phyloP scores from a whole-genome alignment of 2,329 filamentous ascomycete genomes.

The Claviceps citrina region DNA sequence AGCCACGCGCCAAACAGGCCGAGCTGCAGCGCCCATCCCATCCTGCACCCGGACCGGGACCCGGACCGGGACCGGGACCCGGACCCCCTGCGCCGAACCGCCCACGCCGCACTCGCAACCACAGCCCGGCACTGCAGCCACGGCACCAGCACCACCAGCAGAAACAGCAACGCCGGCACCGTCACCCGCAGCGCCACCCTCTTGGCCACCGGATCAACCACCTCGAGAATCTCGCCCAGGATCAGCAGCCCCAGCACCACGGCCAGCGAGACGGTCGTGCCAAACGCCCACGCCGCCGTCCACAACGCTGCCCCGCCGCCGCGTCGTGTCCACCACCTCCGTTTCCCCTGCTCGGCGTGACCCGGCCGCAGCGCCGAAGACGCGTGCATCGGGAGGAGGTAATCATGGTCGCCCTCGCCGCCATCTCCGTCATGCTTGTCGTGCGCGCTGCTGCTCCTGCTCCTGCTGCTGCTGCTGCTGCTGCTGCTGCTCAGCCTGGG shows the following conservation, averaged over 20 bases:
- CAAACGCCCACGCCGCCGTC: conserved; percentile 56
- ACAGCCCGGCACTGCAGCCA: conserved; percentile 63
- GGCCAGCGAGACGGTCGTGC: conserved; percentile 60
- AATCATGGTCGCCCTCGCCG: too few species aligned
- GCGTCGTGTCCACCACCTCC: conserved; percentile 34
- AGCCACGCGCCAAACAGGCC: conserved; percentile 54
- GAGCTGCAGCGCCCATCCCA: conserved; percentile 49
- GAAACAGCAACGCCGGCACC: conserved; percentile 52
- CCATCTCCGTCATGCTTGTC: conserved; percentile 36
- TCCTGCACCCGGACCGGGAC: conserved; percentile 37
- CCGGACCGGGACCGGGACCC: too few species aligned
- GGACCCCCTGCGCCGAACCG: conserved; percentile 43
- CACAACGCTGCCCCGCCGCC: too few species aligned
- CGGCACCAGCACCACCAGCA: conserved; percentile 62
- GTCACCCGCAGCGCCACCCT: conserved; percentile 53
- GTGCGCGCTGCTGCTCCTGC: too few species aligned
- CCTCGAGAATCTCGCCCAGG: conserved; percentile 67
- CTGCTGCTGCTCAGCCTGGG: conserved; percentile 51
- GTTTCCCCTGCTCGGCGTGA: conserved; percentile 42
- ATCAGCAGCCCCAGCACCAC: conserved; percentile 67
- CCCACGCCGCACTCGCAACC: conserved; percentile 41
- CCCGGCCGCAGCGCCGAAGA: conserved; percentile 41
- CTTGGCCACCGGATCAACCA: conserved; percentile 52
- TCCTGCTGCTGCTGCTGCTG: too few species aligned
- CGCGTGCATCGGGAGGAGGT: conserved; percentile 47